Conservation (phyloP, 2,329 filamentous ascomycete species). For the Pseudogymnoascus sp. region DNA sequence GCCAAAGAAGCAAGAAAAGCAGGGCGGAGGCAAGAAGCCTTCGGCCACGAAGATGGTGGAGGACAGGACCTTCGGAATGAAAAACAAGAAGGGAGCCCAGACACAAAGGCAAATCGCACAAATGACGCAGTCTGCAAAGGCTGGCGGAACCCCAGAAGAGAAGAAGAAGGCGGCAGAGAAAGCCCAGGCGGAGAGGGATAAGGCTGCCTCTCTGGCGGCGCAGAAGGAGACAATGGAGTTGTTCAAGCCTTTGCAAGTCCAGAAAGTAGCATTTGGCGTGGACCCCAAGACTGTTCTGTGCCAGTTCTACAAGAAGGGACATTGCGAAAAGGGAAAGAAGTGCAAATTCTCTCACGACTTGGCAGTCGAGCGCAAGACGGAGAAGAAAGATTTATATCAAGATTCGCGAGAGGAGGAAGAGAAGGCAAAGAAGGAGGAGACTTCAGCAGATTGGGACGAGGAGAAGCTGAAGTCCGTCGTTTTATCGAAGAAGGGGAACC, state of each 20-base stretch:
- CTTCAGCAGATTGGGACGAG: constrained; percentile 95
- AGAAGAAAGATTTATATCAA: constrained; percentile 86
- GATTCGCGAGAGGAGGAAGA: constrained; percentile 69
- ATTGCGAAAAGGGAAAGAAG: constrained; percentile 94
- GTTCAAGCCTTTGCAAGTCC: constrained; percentile 85
- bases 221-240: constrained; percentile 71
- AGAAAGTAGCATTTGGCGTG: constrained; percentile 95
- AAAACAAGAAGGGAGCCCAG: constrained; percentile 94
- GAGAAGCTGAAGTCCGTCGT: constrained; percentile 89
- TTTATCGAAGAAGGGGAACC: constrained; percentile 93
- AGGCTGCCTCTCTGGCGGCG: constrained; percentile 80
- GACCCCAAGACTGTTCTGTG: constrained; percentile 97
- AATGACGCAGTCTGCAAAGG: constrained; percentile 63
- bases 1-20: constrained; percentile 53
- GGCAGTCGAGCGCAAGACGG: constrained; percentile 78
- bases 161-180: constrained; percentile 69
- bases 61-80: constrained; percentile 99
- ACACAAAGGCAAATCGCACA: constrained; percentile 88
- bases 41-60: constrained; percentile 51
- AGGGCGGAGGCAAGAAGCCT: constrained; percentile 46
- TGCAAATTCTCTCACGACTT: constrained; percentile 97
- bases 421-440: constrained; percentile 75
- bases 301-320: constrained; percentile 93
- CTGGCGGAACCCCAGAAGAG: constrained; percentile 73
- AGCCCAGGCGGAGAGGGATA: constrained; percentile 69